phyloP scores from a whole-genome alignment of 1,284 basidiomycete species.

The Mycena citricolor region DNA sequence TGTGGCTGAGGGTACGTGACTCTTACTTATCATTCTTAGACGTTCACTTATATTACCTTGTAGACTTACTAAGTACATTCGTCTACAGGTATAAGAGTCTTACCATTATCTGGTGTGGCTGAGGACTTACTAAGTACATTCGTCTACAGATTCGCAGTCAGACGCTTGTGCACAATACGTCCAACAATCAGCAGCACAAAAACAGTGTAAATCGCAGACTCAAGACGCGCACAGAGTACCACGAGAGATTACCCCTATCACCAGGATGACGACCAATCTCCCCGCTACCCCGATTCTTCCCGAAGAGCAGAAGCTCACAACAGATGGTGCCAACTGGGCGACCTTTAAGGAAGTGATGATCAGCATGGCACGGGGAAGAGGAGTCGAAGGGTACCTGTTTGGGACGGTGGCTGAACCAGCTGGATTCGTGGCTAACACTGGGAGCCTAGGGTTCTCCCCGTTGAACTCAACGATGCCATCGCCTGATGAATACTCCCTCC shows the following conservation, averaged over 20 bases:
- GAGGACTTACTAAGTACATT: constrained; percentile 9
- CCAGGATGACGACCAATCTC: too few species aligned
- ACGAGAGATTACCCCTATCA: too few species aligned
- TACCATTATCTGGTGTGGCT: constrained; percentile 1
- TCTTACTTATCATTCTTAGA: neutral
- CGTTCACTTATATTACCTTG: constrained; percentile 4
- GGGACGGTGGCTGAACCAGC: neutral
- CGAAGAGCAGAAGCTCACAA: constrained; percentile 2
- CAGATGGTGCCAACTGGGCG: neutral
- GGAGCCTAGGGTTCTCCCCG: too few species aligned
- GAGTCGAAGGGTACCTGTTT: neutral
- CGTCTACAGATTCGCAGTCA: constrained; percentile 20
- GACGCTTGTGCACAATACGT: constrained; percentile 5
- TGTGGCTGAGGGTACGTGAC: constrained; percentile 15
- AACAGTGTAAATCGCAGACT: neutral
- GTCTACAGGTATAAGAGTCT: constrained; percentile 12
- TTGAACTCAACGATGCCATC: constrained; percentile 7
- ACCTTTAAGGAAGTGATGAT: neutral
- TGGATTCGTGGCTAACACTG: too few species aligned
- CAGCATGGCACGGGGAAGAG: neutral
- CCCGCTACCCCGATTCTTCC: constrained; percentile 5
- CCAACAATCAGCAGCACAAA: constrained; percentile 4
- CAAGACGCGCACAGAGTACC: neutral
- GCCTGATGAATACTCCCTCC: constrained; percentile 8
- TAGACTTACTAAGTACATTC: constrained; percentile 2